Conservation (phyloP, 192 early-diverging fungal species). For the Entomortierella chlamydospora region DNA sequence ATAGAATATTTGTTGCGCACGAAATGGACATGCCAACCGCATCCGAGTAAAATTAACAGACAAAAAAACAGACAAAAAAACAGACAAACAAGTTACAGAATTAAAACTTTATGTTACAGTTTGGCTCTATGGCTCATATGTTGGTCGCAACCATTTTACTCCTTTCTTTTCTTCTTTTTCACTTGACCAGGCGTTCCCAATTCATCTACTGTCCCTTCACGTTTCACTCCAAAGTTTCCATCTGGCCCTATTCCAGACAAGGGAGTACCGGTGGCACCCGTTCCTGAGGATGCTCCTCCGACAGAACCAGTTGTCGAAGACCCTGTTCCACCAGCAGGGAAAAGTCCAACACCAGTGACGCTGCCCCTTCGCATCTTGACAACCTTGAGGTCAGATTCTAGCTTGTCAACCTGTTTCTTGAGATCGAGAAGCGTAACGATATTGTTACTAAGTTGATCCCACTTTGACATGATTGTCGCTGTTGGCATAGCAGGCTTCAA, state of each 20-base stretch:
- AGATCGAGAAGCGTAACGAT: conserved; percentile 84
- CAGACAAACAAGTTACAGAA: too few relatives aligned
- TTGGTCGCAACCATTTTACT: neutral
- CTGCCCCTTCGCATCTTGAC: conserved; percentile 47
- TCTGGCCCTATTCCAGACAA: neutral
- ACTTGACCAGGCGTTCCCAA: conserved; percentile 18
- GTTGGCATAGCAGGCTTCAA: conserved; percentile 88
- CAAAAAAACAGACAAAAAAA: too few relatives aligned
- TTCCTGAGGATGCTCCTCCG: neutral
- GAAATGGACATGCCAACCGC: too few relatives aligned
- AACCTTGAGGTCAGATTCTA: conserved; percentile 78
- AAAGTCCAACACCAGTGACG: conserved; percentile 51
- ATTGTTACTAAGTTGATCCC: conserved; percentile 79
- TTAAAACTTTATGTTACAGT: neutral
- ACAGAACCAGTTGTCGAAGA: too few relatives aligned
- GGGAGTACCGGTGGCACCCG: neutral
- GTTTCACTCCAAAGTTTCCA: conserved; percentile 36
- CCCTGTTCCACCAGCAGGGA: conserved; percentile 38
- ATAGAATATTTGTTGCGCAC: too few relatives aligned
- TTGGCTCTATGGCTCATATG: too few relatives aligned
- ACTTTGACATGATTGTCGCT: conserved; percentile 80
- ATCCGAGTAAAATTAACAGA: too few relatives aligned
- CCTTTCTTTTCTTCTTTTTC: conserved; percentile 52
- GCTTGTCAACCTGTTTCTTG: conserved; percentile 85
- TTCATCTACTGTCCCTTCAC: conserved; percentile 42